Evolutionary conservation across 148 eudicot genomes (phyloP), one percentile per base, ranked within the genome.

Genomic region (Dianthus caryophyllus): DNA sequence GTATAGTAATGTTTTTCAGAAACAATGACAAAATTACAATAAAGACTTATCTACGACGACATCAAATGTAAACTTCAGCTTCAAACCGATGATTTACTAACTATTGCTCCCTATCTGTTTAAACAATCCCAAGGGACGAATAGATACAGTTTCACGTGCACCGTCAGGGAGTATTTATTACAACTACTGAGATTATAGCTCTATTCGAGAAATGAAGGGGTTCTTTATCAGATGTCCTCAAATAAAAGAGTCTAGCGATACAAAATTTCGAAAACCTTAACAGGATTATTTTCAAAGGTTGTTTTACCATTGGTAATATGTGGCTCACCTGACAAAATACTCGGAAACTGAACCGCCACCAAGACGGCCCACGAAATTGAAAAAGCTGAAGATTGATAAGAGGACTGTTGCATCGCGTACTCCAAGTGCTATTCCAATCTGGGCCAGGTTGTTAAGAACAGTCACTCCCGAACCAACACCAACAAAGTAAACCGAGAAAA

Each of bases 401-500:
- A 93, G 76, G 2, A 84, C 68, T 1, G 89, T 85, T 0, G 96
- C 81, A 70, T 93, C 90, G 12, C 78, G 70, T n/a, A 76, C 75
- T 7, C 91, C 96, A 44, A 77, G 83, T 14, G 96, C 88, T 44
- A 87, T 82, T 50, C 95, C 98, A 30, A 93, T 89, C 64, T 93
- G 98, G 16, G 98, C 98, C 75, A 93, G 76, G 78, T 93, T 93
- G 73, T 93, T 93, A 20, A 93, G 84, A 56, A 93, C 96, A 47
- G 98, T 87, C 5, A 93, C 88, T 7, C 98, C 98, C 8, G 98
- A 78, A 24, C 98, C 98, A 74, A 89, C 98, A 10, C 98, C 96
- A 44, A 85, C 77, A 79, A 93, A 93, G 76, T 83, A 93, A 36
- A 86, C 98, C 27, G 79, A 57, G 75, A 84, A 89, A 44, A 93